Percentiles rank a stretch among this genome's conserved stretches.
Evolutionary conservation across 2,329 filamentous ascomycete genomes (phyloP).

Genomic region (Cordyceps javanica): DNA sequence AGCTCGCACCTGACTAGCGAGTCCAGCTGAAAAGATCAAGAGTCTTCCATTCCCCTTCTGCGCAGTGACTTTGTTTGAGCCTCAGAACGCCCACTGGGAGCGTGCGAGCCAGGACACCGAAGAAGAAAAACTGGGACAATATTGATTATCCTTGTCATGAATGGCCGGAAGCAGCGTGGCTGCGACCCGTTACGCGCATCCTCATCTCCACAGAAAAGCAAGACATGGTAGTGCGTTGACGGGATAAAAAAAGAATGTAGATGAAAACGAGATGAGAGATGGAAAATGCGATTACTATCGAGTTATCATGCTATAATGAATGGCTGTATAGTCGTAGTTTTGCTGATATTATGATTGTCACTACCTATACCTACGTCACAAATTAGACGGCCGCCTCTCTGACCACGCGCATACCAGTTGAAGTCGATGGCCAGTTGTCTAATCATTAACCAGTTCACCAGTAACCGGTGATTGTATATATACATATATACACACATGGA

Average conservation of each 20-base stretch:
- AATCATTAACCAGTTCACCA: too few relatives aligned
- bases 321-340: neutral
- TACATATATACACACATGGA: too few relatives aligned
- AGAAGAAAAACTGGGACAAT: neutral
- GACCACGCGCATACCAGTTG: neutral
- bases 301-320: neutral
- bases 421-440: too few relatives aligned
- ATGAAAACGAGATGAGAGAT: neutral
- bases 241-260: neutral
- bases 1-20: neutral
- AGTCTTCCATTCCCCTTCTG: neutral
- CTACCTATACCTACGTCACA: neutral
- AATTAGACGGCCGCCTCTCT: neutral
- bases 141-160: neutral
- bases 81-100: neutral
- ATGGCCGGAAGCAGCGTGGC: constrained; percentile 2
- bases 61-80: neutral
- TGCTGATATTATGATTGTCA: too few relatives aligned
- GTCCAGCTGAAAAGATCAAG: neutral
- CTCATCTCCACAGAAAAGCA: neutral
- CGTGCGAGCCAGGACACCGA: too few relatives aligned
- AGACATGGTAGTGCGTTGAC: constrained; percentile 1
- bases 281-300: neutral
- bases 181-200: neutral
- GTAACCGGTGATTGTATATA: neutral